A percentile compares a stretch with the other conserved stretches of the same genome.
phyloP scores from a whole-genome alignment of 306 rosid species.

The Crotalaria pallida region DNA sequence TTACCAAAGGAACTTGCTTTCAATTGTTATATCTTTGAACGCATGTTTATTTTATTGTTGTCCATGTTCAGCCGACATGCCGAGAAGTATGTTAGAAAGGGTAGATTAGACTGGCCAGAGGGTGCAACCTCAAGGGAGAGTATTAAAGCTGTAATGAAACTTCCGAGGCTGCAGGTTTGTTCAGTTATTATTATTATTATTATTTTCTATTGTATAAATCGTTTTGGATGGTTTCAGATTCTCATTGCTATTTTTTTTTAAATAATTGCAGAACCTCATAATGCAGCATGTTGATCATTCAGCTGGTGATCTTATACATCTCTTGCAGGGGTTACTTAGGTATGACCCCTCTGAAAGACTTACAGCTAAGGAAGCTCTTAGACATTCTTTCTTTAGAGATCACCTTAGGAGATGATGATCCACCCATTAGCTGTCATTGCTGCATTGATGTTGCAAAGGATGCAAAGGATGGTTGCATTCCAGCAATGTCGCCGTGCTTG shows the following conservation, averaged over 20 bases:
- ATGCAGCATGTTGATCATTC: conserved; percentile 99
- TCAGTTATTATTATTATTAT: background rate
- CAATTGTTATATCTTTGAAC: background rate
- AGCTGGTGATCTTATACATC: conserved; percentile 84
- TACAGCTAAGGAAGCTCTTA: conserved; percentile 68
- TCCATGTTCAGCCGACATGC: conserved; percentile 60
- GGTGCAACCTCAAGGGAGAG: conserved; percentile 88
- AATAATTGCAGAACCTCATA: conserved; percentile 59
- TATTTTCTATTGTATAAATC: background rate
- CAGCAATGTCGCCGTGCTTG: background rate
- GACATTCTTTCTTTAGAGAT: conserved; percentile 81
- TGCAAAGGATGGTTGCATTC: background rate
- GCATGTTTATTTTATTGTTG: background rate
- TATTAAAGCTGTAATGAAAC: conserved; percentile 78
- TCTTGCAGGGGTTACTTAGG: conserved; percentile 80
- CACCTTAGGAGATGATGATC: conserved; percentile 41
- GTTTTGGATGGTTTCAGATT: background rate
- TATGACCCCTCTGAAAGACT: conserved; percentile 68
- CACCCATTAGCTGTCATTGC: background rate
- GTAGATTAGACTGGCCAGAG: conserved; percentile 90
- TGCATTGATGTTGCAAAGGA: background rate
- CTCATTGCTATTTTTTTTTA: background rate
- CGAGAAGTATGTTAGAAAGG: conserved; percentile 80
- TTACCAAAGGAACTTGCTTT: background rate
- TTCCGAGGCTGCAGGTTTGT: conserved; percentile 82